Evolutionary conservation across 2,329 filamentous ascomycete species (phyloP), one percentile per base, ranked within the genome.

Genomic region (Chrysoporthe deuterocubensis): DNA sequence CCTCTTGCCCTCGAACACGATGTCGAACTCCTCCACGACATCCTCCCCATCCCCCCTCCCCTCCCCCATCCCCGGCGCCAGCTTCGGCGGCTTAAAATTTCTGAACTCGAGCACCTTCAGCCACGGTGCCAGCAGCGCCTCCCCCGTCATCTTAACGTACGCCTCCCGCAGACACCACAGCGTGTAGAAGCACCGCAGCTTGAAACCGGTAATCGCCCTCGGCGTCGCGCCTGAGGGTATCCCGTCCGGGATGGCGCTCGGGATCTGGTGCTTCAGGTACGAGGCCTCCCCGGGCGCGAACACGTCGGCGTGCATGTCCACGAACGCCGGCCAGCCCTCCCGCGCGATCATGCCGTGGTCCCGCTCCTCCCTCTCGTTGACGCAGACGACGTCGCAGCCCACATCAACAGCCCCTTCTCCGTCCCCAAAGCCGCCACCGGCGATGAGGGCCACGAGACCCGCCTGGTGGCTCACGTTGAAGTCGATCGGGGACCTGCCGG

Each of bases 401-500:
- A 93, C 83, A 58, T 90, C 79, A 26, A 79, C 74, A 63, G 74
- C n/a, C 18, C 18, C 40, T 26, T 60, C 37, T 0, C 67, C 66
- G 50, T 66, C 70, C 1, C 42, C 40, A n/a, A 48, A 68, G 5
- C 68, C 72, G 73, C 78, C 77, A 26, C 74, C 75, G 54, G 77
- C 75, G 2, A 83, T 79, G 16, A 89, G 90, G 2, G 87, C 86
- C 0, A 94, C 92, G 18, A 95, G 80, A 1, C 92, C 92, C 9
- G 89, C 90, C 81, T 95, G 92, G 77, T 95, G 92, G 58, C 87
- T 90, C 66, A 94, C 85, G 78, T 95, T 95, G 83, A 95, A 94
- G 70, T 81, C 73, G n/a, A 88, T 76, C 21, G 83, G 78, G 72
- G 83, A 79, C 67, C 68, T 79, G 71, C 73, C 85, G 72, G 70